These are phyloP conservation scores for Geosmithia flava DNA, from an alignment of 2,329 filamentous ascomycete genomes.

Conservation along the genomic window DNA sequence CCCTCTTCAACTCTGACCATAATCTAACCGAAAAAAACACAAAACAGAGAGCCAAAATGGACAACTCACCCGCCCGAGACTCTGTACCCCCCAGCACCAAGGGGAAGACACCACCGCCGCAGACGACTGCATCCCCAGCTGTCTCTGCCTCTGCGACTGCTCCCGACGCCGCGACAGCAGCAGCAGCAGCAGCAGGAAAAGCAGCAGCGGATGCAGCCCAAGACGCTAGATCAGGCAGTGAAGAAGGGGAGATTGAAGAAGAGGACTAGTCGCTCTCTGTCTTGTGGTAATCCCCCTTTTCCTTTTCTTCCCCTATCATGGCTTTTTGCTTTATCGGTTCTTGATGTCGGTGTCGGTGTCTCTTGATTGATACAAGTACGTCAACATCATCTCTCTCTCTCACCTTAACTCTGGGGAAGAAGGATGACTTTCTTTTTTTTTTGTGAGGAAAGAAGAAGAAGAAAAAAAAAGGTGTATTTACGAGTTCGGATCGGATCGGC, in stretches of 20 bases:
- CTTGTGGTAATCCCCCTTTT: not conserved
- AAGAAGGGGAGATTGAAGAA: constrained; percentile 97
- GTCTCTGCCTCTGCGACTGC: not conserved
- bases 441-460: no score
- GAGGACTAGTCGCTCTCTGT: constrained; percentile 17
- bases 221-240: constrained; percentile 63
- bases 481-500: no score
- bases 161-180: not conserved
- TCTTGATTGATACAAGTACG: no score
- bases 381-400: no score
- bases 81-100: constrained; percentile 26
- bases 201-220: constrained; percentile 6
- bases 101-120: constrained; percentile 42
- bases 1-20: not conserved
- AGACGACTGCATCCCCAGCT: no score
- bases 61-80: constrained; percentile 43
- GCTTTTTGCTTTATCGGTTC: not conserved
- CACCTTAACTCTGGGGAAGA: no score
- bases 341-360: no score
- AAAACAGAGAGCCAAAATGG: constrained; percentile 42
- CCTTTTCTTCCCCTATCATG: no score
- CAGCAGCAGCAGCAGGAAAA: no score
- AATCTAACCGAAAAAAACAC: constrained; percentile 17
- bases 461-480: no score
- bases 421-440: no score